Evolutionary conservation across 768 basidiomycete genomes (phyloP).

Genomic region (Russula dissimulans): DNA sequence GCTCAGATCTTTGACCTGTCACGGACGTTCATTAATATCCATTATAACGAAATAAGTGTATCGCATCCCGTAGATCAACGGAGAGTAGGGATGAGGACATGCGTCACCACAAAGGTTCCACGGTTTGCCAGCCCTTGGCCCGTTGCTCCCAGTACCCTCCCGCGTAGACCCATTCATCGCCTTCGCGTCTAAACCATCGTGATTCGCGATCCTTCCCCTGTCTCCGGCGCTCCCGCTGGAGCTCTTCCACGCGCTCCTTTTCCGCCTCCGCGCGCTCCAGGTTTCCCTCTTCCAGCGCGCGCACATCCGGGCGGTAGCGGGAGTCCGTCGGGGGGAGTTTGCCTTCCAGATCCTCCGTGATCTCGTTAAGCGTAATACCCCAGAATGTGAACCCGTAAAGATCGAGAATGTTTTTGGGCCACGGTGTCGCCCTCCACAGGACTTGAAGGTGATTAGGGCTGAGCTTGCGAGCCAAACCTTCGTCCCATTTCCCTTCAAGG

Average conservation of each 20-base stretch:
- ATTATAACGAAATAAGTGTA: background rate
- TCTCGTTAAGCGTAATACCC: conserved; percentile 73
- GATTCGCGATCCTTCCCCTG: conserved; percentile 50
- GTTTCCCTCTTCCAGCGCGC: conserved; percentile 72
- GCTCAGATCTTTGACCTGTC: background rate
- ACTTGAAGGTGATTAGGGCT: conserved; percentile 61
- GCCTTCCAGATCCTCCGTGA: conserved; percentile 53
- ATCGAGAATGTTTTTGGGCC: conserved; percentile 59
- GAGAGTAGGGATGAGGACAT: background rate
- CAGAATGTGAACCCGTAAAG: conserved; percentile 81
- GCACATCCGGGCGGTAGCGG: conserved; percentile 69
- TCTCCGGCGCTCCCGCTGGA: conserved; percentile 64
- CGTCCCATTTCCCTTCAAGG: conserved; percentile 89
- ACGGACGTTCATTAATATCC: background rate
- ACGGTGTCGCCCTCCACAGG: conserved; percentile 69
- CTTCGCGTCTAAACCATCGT: conserved; percentile 65
- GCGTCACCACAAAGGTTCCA: conserved; percentile 56
- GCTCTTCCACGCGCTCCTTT: conserved; percentile 64
- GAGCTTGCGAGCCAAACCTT: conserved; percentile 60
- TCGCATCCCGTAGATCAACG: background rate
- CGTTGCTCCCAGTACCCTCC: conserved; percentile 84
- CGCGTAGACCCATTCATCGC: conserved; percentile 64
- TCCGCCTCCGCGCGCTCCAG: conserved; percentile 61
- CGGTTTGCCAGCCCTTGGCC: conserved; percentile 51
- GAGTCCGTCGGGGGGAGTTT: conserved; percentile 77